These are phyloP conservation scores for Eucalyptus albens DNA, from an alignment of 345 rosid genomes.

Conservation along the genomic window DNA sequence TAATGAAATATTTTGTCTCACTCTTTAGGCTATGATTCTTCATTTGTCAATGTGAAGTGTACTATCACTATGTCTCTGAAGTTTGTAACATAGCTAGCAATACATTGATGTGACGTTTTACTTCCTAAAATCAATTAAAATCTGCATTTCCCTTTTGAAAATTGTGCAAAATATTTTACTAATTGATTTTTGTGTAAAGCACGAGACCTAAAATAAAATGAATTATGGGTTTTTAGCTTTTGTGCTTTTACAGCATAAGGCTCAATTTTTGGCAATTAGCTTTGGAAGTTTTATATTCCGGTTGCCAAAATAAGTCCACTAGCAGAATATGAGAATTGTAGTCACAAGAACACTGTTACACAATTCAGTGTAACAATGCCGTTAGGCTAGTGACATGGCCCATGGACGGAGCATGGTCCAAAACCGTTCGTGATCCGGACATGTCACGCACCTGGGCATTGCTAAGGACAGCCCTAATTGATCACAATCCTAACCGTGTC, in stretches of 20 bases:
- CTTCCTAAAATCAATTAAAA: neutral
- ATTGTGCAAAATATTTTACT: neutral
- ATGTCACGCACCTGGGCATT: rapidly evolving
- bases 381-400: no score
- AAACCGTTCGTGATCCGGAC: rapidly evolving
- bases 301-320: neutral
- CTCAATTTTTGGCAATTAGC: neutral
- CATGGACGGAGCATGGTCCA: no score
- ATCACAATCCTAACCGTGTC: no score
- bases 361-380: neutral
- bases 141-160: neutral
- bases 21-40: neutral
- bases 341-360: neutral
- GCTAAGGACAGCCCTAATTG: no score
- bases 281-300: neutral
- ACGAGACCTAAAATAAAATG: neutral
- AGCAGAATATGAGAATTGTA: neutral
- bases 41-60: neutral
- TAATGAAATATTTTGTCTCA: neutral
- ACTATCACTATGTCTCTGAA: no score
- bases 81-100: neutral
- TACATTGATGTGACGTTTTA: neutral
- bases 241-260: neutral
- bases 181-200: neutral
- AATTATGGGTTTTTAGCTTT: neutral